Evolutionary conservation across 1,284 basidiomycete species (phyloP).

Genomic region (Takashimella tepidaria): DNA sequence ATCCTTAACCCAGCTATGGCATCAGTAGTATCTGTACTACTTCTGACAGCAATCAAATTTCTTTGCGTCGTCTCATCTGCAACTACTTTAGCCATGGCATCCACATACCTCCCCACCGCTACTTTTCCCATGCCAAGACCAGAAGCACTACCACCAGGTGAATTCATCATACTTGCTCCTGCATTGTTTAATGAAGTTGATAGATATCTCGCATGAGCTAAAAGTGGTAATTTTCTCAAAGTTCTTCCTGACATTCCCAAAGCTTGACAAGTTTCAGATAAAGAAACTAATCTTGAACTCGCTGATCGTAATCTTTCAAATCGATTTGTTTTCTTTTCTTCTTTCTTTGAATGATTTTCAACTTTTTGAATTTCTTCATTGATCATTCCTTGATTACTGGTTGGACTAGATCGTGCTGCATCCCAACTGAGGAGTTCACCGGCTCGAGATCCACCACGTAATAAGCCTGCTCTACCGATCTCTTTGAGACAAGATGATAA

Average conservation of each 20-base stretch:
- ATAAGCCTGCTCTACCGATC: slow-evolving; percentile 67
- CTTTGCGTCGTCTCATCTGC: slow-evolving; percentile 24
- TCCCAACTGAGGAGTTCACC: slow-evolving; percentile 49
- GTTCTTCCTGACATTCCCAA: slow-evolving; percentile 77
- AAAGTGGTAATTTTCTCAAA: slow-evolving; percentile 79
- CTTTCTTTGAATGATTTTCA: too few species aligned
- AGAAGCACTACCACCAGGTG: too few species aligned
- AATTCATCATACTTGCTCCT: slow-evolving; percentile 14
- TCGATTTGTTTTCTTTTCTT: neutral
- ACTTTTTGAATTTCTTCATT: neutral
- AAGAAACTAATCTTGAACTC: slow-evolving; percentile 57
- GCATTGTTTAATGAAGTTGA: slow-evolving; percentile 26
- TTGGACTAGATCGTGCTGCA: too few species aligned
- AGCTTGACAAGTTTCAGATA: slow-evolving; percentile 63
- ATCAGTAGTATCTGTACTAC: neutral
- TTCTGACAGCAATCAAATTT: neutral
- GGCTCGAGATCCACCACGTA: slow-evolving; percentile 55
- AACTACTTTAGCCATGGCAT: slow-evolving; percentile 70
- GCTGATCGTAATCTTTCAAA: slow-evolving; percentile 37
- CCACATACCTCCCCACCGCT: slow-evolving; percentile 32
- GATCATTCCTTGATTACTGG: too few species aligned
- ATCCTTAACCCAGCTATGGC: neutral
- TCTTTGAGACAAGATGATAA: slow-evolving; percentile 77
- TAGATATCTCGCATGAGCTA: slow-evolving; percentile 81
- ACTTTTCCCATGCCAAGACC: too few species aligned